Evolutionary conservation across 2,329 filamentous ascomycete genomes (phyloP).

Genomic region (Apiospora kogelbergensis): DNA sequence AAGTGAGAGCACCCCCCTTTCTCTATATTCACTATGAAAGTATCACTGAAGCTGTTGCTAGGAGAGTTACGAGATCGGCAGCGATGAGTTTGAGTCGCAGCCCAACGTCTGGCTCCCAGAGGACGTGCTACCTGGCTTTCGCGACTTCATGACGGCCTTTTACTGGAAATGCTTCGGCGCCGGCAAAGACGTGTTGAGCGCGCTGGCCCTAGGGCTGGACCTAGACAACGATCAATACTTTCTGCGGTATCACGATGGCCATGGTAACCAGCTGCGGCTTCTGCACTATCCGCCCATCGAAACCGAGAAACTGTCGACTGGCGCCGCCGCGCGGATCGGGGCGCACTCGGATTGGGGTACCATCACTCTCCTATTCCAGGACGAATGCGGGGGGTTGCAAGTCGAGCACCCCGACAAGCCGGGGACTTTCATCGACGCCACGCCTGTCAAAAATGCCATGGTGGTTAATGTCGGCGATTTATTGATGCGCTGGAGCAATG

Average conservation of each 20-base stretch:
- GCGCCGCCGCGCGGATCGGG: constrained; percentile 42
- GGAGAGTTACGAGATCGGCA: constrained; percentile 55
- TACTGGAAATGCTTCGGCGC: constrained; percentile 47
- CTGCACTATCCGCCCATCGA: constrained; percentile 57
- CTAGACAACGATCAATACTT: constrained; percentile 45
- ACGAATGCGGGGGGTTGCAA: constrained; percentile 44
- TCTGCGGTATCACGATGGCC: constrained; percentile 49
- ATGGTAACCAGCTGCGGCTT: constrained; percentile 60
- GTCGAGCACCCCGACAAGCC: constrained; percentile 39
- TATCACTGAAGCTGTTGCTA: constrained; percentile 22
- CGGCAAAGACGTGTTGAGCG: constrained; percentile 42
- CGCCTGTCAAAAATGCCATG: constrained; percentile 28
- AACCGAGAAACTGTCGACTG: constrained; percentile 40
- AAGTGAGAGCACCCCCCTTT: constrained; percentile 35
- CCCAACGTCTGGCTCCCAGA: constrained; percentile 52
- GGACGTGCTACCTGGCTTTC: constrained; percentile 44
- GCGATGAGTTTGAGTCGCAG: constrained; percentile 41
- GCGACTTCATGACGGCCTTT: constrained; percentile 46
- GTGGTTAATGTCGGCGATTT: constrained; percentile 38
- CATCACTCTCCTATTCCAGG: constrained; percentile 49
- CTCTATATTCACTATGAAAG: not conserved
- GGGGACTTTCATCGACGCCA: constrained; percentile 37
- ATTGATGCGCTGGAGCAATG: constrained; percentile 41
- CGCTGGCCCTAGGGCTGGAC: constrained; percentile 46
- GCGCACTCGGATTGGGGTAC: constrained; percentile 35